Conservation (phyloP, 306 rosid genomes). For the Casuarina cunninghamiana region DNA sequence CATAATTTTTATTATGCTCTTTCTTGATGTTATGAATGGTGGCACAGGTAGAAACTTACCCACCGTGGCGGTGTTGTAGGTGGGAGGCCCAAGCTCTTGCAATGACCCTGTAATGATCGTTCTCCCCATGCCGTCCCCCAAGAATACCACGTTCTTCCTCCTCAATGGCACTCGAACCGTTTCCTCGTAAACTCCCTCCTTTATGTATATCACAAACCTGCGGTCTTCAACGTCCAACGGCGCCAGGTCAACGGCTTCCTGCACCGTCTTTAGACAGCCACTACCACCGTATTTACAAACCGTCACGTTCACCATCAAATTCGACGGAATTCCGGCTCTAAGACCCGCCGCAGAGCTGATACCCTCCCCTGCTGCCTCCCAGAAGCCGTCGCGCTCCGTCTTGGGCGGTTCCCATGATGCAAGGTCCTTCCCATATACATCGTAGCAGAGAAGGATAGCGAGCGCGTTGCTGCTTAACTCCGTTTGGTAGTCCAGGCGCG, state of each 20-base stretch:
- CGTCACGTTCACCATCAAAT: slow-evolving; percentile 44
- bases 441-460: slow-evolving; percentile 57
- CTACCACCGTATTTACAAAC: slow-evolving; percentile 52
- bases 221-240: slow-evolving; percentile 33
- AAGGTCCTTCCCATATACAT: slow-evolving; percentile 46
- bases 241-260: slow-evolving; percentile 71
- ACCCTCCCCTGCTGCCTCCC: slow-evolving; percentile 40
- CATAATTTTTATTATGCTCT: no score
- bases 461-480: slow-evolving; percentile 69
- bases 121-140: slow-evolving; percentile 77
- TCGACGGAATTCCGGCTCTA: slow-evolving; percentile 43
- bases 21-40: no score
- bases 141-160: slow-evolving; percentile 68
- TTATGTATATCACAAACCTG: slow-evolving; percentile 64
- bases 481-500: slow-evolving; percentile 44
- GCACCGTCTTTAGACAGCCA: slow-evolving; percentile 55
- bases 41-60: slow-evolving; percentile 39
- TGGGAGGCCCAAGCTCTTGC: slow-evolving; percentile 58
- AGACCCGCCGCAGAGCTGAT: slow-evolving; percentile 16
- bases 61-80: slow-evolving; percentile 69
- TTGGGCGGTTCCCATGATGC: slow-evolving; percentile 53
- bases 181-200: slow-evolving; percentile 74
- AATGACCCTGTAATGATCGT: slow-evolving; percentile 69
- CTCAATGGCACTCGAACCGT: slow-evolving; percentile 64
- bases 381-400: slow-evolving; percentile 79